Base-by-base conservation (phyloP, 257 asterid species). In the Scutellaria barbata region DNA sequence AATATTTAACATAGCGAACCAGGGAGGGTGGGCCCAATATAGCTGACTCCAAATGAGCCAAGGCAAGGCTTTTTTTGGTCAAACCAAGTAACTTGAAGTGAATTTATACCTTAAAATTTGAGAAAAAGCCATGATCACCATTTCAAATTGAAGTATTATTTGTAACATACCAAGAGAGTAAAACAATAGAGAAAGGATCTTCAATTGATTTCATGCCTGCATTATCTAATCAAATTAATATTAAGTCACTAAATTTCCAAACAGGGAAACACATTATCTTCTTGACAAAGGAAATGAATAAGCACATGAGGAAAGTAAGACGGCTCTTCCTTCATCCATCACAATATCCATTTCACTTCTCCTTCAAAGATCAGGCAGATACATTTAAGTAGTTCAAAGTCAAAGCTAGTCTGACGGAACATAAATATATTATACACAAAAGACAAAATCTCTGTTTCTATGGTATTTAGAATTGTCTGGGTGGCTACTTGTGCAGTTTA, bases 191-290 rank as follows among this genome's bases (percentile, higher is more conserved):
- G 35, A 50, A 14, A 18, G 9, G 9, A 25, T 5, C 35, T 25
- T 18, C 40, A 52, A 37, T 39, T 16, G 18, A 17, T 22, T 13
- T 6, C 45, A 41, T 10, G 39, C 10, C 39, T 22, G 42, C 41
- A 69, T 54, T 12, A 17, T 61, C 48, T 39, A 59, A 59, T 8
- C 67, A 40, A 39, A 52, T 53, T 43, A 35, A 33, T 17, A 16
- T 33, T 30, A 14, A 50, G 37, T 50, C 50, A 35, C 33, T n/a
- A 9, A 2, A 10, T 66, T 50, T 35, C 43, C 58, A 14, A 51
- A 10, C 10, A 37, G 62, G 42, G 50, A 9, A 43, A 45, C 55
- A 5, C 14, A 50, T 50, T 50, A n/a, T 50, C 51, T 45, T 45
- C n/a, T 45, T 0, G 55, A 50, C 22, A 50, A 50, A 50, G 55